Evolutionary conservation across 441 rosid species (phyloP).

Genomic region (Gossypium laxum): DNA sequence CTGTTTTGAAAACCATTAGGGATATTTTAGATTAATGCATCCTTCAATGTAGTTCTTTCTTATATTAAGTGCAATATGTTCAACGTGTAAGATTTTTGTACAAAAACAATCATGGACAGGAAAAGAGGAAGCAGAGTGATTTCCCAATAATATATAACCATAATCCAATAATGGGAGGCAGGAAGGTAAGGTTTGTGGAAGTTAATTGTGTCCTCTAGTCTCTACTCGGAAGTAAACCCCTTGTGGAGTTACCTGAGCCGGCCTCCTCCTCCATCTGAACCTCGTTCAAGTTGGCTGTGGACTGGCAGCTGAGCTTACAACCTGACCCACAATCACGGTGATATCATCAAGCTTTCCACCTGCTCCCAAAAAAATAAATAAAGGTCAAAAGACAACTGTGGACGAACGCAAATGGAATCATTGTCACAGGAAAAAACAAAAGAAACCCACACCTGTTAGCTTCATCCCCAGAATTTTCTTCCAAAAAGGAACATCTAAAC

Average conservation of each 20-base stretch:
- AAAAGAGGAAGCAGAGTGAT: not conserved
- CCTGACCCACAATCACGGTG: constrained; percentile 67
- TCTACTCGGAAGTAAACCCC: not conserved
- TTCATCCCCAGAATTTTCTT: constrained; percentile 63
- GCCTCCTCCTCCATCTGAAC: not conserved
- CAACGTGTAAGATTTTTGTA: not conserved
- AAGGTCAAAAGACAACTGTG: not conserved
- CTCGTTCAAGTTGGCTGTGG: not conserved
- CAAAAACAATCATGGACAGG: not conserved
- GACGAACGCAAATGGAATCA: not conserved
- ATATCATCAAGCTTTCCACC: constrained; percentile 90
- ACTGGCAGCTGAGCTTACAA: constrained; percentile 25
- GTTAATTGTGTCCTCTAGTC: not conserved
- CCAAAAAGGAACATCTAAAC: constrained; percentile 66
- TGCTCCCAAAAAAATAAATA: constrained; percentile 20
- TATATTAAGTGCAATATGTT: not conserved
- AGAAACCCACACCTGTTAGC: constrained; percentile 46
- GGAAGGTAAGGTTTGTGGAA: not conserved
- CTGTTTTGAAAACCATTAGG: not conserved
- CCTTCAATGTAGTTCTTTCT: not conserved
- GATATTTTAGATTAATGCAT: too few relatives aligned
- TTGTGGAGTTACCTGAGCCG: not conserved
- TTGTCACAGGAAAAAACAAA: not conserved
- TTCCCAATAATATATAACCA: not conserved
- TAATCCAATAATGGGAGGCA: not conserved